Conservation (phyloP, 2,329 filamentous ascomycete species). For the Sclerotiophoma versabilis region DNA sequence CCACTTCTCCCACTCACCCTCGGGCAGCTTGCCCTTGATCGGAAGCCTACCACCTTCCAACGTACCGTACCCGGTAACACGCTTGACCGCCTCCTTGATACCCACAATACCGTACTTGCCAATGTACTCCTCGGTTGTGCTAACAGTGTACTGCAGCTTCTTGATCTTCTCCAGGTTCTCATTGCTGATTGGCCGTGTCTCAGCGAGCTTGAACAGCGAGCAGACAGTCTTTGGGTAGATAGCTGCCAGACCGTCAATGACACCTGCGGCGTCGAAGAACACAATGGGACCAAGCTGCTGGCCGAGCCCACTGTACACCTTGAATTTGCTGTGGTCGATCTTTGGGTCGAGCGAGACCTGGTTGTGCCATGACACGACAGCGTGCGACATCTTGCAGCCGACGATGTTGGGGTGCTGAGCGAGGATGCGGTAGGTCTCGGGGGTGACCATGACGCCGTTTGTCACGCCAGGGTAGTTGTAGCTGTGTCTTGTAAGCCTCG, state of each 20-base stretch:
- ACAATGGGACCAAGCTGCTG: slow-evolving; percentile 71
- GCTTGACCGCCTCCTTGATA: slow-evolving; percentile 69
- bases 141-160: slow-evolving; percentile 67
- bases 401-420: slow-evolving; percentile 71
- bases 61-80: slow-evolving; percentile 67
- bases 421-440: slow-evolving; percentile 65
- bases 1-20: slow-evolving; percentile 63
- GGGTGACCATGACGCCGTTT: slow-evolving; percentile 67
- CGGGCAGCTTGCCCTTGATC: slow-evolving; percentile 64
- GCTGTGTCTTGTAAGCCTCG: slow-evolving; percentile 44
- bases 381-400: slow-evolving; percentile 73
- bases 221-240: slow-evolving; percentile 70
- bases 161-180: slow-evolving; percentile 58
- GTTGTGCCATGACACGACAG: slow-evolving; percentile 69
- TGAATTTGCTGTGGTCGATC: slow-evolving; percentile 67
- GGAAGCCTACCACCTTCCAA: slow-evolving; percentile 67
- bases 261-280: slow-evolving; percentile 67
- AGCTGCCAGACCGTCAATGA: slow-evolving; percentile 71
- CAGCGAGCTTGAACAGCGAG: slow-evolving; percentile 61
- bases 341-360: slow-evolving; percentile 66
- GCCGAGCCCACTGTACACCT: slow-evolving; percentile 69
- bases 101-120: slow-evolving; percentile 67
- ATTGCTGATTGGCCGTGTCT: slow-evolving; percentile 45
- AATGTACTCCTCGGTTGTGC: slow-evolving; percentile 67
- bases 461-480: slow-evolving; percentile 73